Conservation (phyloP, 305 asterid species). For the Fraxinus sp. region DNA sequence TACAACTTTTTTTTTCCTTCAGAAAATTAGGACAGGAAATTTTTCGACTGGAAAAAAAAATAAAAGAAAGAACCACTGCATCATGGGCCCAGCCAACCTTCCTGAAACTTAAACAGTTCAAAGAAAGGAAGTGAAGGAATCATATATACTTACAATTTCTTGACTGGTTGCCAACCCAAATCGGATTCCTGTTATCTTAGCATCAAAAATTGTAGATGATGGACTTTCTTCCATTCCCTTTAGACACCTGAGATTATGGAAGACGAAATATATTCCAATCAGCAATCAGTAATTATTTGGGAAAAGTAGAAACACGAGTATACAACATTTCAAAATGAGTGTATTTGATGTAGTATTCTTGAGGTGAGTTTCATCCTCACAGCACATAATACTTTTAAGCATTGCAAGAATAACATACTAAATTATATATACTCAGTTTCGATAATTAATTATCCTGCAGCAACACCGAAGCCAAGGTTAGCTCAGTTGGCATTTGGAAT, state of each 20-base stretch:
- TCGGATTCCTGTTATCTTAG: conserved; percentile 54
- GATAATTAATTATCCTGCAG: not conserved
- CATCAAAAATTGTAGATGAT: conserved; percentile 42
- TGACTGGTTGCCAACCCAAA: conserved; percentile 79
- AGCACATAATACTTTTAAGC: not conserved
- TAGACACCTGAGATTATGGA: conserved; percentile 30
- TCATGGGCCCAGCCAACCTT: conserved; percentile 3
- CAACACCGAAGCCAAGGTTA: not conserved
- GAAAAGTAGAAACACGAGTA: not conserved
- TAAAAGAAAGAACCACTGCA: conserved; percentile 1
- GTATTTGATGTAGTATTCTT: not conserved
- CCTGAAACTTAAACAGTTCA: conserved; percentile 3
- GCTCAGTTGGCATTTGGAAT: not conserved
- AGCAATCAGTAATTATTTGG: conserved; percentile 13
- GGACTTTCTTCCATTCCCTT: conserved; percentile 64
- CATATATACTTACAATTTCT: conserved; percentile 65
- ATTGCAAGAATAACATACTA: not conserved
- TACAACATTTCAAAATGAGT: conserved; percentile 13
- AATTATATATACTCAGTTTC: conserved; percentile 3
- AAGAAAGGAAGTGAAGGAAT: too few species aligned
- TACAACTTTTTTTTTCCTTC: not conserved
- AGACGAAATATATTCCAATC: conserved; percentile 18
- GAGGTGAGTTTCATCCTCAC: not conserved
- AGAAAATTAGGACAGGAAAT: conserved; percentile 1
- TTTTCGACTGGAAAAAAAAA: conserved; percentile 2